Evolutionary conservation across 2,329 filamentous ascomycete genomes (phyloP), one percentile per base, ranked within the genome.

Genomic region (Amesomyces nigricolor): DNA sequence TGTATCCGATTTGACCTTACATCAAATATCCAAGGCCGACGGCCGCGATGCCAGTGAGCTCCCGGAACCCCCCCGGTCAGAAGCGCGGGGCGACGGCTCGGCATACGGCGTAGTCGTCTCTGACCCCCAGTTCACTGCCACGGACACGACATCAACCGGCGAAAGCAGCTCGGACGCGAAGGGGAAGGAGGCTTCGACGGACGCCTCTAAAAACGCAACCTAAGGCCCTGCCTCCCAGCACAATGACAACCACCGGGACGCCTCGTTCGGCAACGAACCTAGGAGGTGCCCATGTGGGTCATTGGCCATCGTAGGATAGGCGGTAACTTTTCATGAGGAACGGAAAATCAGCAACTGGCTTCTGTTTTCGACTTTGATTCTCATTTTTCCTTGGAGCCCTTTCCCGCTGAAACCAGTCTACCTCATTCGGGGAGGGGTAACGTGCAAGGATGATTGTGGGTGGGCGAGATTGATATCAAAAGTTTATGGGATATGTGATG

Each of bases 191-290:
- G 8, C 54, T 60, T 16, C 57, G 58, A 22, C 54, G 54, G 14
- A 61, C 60, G 30, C 39, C 40, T 17, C 45, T 54, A 45, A 54
- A 55, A 11, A 50, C 57, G 29, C 53, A 47, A 22, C 22, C 22
- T 22, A 22, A 22, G 7, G 47, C 52, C n/a, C 47, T 58, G 7
- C 47, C 52, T 16, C 37, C 52, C 50, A 49, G 37, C 55, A 51
- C 57, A 5, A 58, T 63, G 37, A 58, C 56, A 3, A 64, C 60
- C 13, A 58, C 49, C 47, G 63, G 61, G 16, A 64, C 62, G 8
- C 63, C 63, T 10, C 56, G 58, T 5, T 53, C 61, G 10, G 58
- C 61, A 17, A 47, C 62, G 58, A 16, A 48, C 7, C 50, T 56
- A 14, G 48, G 52, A 19, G 57, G 57, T 4, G 53, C 43, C 10